phyloP scores from a whole-genome alignment of 495 filamentous ascomycete species.

The Hyaloscypha hepaticicola region DNA sequence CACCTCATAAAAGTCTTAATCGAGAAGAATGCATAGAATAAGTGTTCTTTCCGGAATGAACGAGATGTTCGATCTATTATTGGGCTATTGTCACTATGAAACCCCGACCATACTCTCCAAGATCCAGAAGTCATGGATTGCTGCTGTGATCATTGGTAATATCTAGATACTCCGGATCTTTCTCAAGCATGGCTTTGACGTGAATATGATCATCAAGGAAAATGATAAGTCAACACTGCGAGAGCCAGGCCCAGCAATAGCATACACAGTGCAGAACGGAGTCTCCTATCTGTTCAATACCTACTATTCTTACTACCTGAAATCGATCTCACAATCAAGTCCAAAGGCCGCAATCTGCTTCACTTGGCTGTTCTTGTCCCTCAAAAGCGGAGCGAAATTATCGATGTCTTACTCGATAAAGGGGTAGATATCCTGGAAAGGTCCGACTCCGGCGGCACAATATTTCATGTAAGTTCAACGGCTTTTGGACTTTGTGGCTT shows the following conservation, averaged over 20 bases:
- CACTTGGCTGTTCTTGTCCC: conserved; percentile 7
- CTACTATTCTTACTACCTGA: no score
- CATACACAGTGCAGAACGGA: background rate
- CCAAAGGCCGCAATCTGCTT: background rate
- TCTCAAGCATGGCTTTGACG: conserved; percentile 12
- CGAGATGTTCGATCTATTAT: conserved; percentile 2
- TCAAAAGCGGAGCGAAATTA: background rate
- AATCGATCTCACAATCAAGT: background rate
- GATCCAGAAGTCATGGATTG: conserved; percentile 1
- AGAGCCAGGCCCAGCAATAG: background rate
- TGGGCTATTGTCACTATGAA: background rate
- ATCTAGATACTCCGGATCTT: background rate
- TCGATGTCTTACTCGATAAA: background rate
- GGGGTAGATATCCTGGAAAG: background rate
- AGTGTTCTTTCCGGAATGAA: background rate
- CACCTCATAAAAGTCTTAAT: conserved; percentile 6
- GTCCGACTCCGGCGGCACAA: background rate
- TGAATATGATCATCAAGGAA: background rate
- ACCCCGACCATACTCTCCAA: background rate
- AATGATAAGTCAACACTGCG: no score
- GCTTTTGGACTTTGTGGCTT: no score
- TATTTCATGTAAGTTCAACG: no score
- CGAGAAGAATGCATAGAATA: background rate
- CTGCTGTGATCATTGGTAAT: background rate
- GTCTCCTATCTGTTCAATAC: no score